phyloP scores from a whole-genome alignment of 371 early-diverging fungal genomes.

The Cladochytrium tenue region DNA sequence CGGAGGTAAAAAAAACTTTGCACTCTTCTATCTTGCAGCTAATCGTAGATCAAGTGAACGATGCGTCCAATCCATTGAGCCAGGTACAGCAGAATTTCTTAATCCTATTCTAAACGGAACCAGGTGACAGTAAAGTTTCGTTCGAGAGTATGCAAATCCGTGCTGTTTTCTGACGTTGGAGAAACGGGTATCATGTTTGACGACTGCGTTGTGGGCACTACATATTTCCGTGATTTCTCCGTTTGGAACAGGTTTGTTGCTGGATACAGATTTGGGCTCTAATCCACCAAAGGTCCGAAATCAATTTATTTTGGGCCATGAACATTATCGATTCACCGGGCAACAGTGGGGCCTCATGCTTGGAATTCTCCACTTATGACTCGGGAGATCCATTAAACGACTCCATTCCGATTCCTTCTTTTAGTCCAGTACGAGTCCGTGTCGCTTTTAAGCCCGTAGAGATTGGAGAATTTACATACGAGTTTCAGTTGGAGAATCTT shows the following conservation, averaged over 20 bases:
- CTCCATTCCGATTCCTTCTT: constrained; percentile 66
- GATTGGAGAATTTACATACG: constrained; percentile 86
- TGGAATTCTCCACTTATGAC: constrained; percentile 74
- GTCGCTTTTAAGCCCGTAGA: constrained; percentile 84
- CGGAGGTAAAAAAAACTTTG: constrained; percentile 1
- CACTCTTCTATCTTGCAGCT: neutral
- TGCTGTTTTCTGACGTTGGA: constrained; percentile 85
- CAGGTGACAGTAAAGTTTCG: constrained; percentile 77
- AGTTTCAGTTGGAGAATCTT: constrained; percentile 85
- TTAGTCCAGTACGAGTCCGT: constrained; percentile 71
- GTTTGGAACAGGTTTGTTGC: constrained; percentile 67
- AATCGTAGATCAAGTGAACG: too few species aligned
- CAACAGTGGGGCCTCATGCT: constrained; percentile 54
- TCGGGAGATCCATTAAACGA: constrained; percentile 60
- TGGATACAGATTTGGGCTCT: neutral
- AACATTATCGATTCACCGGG: constrained; percentile 70
- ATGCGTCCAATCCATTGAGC: neutral
- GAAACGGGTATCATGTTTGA: constrained; percentile 90
- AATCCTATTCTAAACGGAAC: constrained; percentile 3
- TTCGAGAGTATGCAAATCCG: constrained; percentile 82
- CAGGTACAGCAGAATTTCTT: neutral
- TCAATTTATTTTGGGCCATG: constrained; percentile 84
- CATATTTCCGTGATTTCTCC: constrained; percentile 85
- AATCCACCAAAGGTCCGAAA: constrained; percentile 66
- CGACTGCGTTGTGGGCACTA: constrained; percentile 85